phyloP scores from a whole-genome alignment of 2,329 filamentous ascomycete genomes.

The Phialophora verrucosa region DNA sequence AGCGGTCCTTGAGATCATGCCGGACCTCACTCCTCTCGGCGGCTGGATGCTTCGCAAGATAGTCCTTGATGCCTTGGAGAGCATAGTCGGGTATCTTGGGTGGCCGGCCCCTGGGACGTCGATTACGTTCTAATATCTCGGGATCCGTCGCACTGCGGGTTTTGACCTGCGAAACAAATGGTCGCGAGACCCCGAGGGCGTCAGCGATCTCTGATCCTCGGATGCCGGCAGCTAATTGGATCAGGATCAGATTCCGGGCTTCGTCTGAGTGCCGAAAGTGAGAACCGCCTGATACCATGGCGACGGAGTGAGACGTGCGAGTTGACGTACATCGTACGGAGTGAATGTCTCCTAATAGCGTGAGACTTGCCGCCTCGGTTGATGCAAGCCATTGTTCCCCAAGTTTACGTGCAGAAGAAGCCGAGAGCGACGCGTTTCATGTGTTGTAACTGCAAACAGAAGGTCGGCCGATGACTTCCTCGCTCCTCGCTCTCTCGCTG shows the following conservation, averaged over 20 bases:
- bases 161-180: slow-evolving; percentile 6
- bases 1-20: background rate
- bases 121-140: background rate
- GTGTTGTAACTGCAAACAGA: background rate
- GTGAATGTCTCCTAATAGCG: background rate
- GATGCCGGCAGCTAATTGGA: slow-evolving; percentile 1
- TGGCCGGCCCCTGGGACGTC: background rate
- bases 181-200: background rate
- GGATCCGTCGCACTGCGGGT: background rate
- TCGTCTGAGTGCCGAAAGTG: background rate
- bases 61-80: background rate
- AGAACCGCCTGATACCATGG: background rate
- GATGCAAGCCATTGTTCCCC: background rate
- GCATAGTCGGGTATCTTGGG: background rate
- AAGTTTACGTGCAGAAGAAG: background rate
- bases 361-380: background rate
- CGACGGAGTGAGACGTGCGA: background rate
- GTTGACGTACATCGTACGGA: background rate
- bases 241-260: background rate
- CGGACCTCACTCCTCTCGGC: background rate
- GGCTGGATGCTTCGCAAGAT: background rate
- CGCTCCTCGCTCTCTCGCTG: background rate
- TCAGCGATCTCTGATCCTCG: background rate
- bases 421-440: background rate
- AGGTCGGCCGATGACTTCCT: background rate